Percentiles rank a stretch among this genome's conserved stretches.
phyloP scores from a whole-genome alignment of 495 filamentous ascomycete genomes.

The Daldinia childiae region DNA sequence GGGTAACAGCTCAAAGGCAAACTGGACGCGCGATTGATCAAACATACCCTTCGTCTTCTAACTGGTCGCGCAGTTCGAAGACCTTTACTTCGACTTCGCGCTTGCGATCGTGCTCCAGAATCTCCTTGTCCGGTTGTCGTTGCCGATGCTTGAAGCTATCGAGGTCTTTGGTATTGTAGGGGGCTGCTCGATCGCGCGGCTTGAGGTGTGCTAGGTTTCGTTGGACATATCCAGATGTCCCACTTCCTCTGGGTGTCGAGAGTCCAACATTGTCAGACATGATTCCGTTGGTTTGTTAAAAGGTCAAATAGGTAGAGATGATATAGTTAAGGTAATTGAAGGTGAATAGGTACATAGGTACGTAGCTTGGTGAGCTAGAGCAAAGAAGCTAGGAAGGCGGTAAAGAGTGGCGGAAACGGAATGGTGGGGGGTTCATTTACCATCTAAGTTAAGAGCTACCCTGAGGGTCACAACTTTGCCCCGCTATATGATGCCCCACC shows the following conservation, averaged over 20 bases:
- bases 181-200: constrained; percentile 71
- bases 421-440: constrained; percentile 24
- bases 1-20: background rate
- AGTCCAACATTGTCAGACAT: constrained; percentile 99
- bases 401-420: constrained; percentile 24
- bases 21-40: background rate
- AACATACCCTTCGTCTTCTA: constrained; percentile 86
- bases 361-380: constrained; percentile 13
- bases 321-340: background rate
- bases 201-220: constrained; percentile 89
- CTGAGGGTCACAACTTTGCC: constrained; percentile 23
- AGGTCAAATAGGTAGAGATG: background rate
- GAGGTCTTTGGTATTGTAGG: constrained; percentile 70
- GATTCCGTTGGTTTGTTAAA: constrained; percentile 25
- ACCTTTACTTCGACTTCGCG: constrained; percentile 91
- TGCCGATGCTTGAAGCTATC: constrained; percentile 72
- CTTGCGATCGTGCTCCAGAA: constrained; percentile 91
- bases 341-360: background rate
- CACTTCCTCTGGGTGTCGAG: constrained; percentile 90
- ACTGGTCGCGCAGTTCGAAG: constrained; percentile 83
- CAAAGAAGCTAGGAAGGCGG: constrained; percentile 38
- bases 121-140: constrained; percentile 88
- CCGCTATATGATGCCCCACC: constrained; percentile 34
- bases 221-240: constrained; percentile 97
- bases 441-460: constrained; percentile 3